phyloP scores from a whole-genome alignment of 164 flowering plant genomes.

The Nelumbo lutea region DNA sequence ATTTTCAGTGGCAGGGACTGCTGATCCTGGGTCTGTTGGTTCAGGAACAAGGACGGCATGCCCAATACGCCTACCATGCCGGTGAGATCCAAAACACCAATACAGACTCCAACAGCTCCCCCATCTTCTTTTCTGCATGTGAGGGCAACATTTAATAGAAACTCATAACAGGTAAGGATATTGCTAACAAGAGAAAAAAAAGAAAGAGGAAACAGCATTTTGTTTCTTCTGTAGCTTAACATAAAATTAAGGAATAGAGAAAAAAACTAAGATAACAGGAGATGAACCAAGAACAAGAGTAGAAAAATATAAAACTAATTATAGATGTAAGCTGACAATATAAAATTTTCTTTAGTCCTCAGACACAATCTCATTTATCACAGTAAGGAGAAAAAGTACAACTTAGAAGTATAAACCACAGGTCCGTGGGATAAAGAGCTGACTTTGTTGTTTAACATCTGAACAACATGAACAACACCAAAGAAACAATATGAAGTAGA shows the following conservation, averaged over 20 bases:
- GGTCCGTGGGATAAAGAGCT: too few species aligned
- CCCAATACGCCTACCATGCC: conserved; percentile 58
- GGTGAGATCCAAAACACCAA: conserved; percentile 80
- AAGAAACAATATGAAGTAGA: too few species aligned
- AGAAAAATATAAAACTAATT: too few species aligned
- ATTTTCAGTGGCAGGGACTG: conserved; percentile 33
- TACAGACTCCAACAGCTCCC: conserved; percentile 66
- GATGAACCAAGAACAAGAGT: not conserved
- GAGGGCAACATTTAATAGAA: too few species aligned
- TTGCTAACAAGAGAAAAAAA: not conserved
- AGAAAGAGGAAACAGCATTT: not conserved
- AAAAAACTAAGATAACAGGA: not conserved
- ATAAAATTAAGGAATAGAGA: not conserved
- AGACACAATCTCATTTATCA: too few species aligned
- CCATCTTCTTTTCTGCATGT: conserved; percentile 85
- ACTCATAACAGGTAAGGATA: not conserved
- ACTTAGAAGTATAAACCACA: too few species aligned
- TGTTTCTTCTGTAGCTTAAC: not conserved
- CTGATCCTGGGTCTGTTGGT: conserved; percentile 28
- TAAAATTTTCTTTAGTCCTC: too few species aligned
- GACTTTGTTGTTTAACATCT: too few species aligned
- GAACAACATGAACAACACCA: too few species aligned
- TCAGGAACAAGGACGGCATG: conserved; percentile 72
- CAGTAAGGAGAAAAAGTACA: too few species aligned
- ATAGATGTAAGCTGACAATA: too few species aligned